phyloP scores from a whole-genome alignment of 2,329 filamentous ascomycete species.

The Sclerotinia spermophila region DNA sequence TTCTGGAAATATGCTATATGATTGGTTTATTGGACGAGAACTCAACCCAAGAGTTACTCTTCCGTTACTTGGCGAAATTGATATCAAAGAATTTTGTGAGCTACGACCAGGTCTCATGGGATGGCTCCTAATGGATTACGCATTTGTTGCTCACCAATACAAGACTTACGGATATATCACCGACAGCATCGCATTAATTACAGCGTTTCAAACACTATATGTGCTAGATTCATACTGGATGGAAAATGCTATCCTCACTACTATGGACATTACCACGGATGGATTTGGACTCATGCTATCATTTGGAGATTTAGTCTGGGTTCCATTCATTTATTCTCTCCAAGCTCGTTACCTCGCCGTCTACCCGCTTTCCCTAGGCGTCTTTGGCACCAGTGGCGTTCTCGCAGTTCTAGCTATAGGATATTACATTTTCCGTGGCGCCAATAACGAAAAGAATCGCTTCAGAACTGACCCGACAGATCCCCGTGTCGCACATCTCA shows the following conservation, averaged over 20 bases:
- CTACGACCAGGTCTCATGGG: constrained; percentile 87
- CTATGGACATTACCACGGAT: constrained; percentile 89
- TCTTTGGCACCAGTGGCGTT: constrained; percentile 60
- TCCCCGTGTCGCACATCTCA: constrained; percentile 72
- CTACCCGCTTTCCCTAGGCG: constrained; percentile 76
- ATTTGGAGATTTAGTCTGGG: constrained; percentile 90
- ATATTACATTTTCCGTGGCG: constrained; percentile 90
- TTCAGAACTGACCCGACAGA: constrained; percentile 87
- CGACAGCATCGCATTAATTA: constrained; percentile 79
- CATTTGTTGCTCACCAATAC: constrained; percentile 86
- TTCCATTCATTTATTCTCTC: constrained; percentile 83
- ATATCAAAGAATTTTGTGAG: constrained; percentile 88
- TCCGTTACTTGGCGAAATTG: constrained; percentile 77
- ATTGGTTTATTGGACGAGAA: constrained; percentile 96
- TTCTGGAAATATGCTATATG: constrained; percentile 82
- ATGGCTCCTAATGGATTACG: constrained; percentile 81
- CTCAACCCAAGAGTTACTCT: constrained; percentile 82
- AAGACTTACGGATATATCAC: constrained; percentile 77
- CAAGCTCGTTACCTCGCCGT: constrained; percentile 81
- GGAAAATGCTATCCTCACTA: constrained; percentile 85
- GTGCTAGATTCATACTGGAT: constrained; percentile 81
- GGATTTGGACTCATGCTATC: constrained; percentile 94
- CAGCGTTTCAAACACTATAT: constrained; percentile 75
- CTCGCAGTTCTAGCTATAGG: constrained; percentile 65
- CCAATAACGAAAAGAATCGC: constrained; percentile 91